These are phyloP conservation scores for Dinochytrium kinnereticum DNA, from an alignment of 371 early-diverging fungal species.

Conservation along the genomic window DNA sequence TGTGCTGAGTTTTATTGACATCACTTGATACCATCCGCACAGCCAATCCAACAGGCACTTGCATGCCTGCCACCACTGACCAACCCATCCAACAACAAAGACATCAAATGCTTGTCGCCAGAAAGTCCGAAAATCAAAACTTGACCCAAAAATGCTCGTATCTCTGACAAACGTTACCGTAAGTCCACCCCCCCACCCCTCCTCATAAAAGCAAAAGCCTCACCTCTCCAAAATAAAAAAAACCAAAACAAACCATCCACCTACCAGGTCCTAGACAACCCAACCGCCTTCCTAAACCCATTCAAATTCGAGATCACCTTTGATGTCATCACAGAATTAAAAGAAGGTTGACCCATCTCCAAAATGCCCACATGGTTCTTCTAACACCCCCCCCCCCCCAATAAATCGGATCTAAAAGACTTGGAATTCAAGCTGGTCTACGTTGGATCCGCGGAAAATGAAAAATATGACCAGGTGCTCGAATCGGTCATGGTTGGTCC, in stretches of 20 bases:
- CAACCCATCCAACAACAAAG: no score
- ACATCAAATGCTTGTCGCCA: no score
- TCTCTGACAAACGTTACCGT: slow-evolving; percentile 75
- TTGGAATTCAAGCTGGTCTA: slow-evolving; percentile 96
- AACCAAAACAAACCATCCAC: background rate
- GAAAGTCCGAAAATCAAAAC: slow-evolving; percentile 2
- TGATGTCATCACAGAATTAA: slow-evolving; percentile 86
- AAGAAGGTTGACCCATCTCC: slow-evolving; percentile 71
- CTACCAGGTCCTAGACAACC: slow-evolving; percentile 77
- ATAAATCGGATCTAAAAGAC: no score
- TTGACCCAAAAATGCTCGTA: slow-evolving; percentile 93
- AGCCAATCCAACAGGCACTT: no score
- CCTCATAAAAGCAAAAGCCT: background rate
- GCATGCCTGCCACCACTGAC: no score
- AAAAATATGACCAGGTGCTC: slow-evolving; percentile 88
- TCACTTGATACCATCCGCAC: no score
- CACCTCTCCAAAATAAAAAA: background rate
- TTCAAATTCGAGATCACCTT: slow-evolving; percentile 96
- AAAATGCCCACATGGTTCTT: background rate
- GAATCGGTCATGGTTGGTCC: slow-evolving; percentile 97
- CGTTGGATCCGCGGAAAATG: slow-evolving; percentile 86
- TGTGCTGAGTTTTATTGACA: no score
- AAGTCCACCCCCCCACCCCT: background rate
- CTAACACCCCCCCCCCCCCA: background rate
- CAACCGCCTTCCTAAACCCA: slow-evolving; percentile 75